phyloP scores from a whole-genome alignment of 73 alveolate genomes.

The Paraurostyla sp. region DNA sequence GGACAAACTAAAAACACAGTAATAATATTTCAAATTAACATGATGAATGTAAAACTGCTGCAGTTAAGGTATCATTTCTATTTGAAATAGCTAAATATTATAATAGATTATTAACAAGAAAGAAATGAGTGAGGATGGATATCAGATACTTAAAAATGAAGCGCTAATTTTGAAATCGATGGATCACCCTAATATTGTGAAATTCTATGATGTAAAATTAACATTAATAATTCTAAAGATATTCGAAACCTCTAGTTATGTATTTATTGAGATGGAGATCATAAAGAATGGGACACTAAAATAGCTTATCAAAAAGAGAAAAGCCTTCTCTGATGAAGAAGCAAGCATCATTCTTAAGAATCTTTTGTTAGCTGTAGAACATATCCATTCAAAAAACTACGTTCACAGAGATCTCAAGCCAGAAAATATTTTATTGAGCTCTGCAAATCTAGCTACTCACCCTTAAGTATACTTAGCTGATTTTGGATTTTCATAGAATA shows the following conservation, averaged over 20 bases:
- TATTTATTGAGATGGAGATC: too few species aligned
- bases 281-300: slow-evolving; percentile 82
- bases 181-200: too few species aligned
- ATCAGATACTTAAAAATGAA: background rate
- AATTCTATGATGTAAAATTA: slow-evolving; percentile 78
- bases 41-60: background rate
- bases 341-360: slow-evolving; percentile 13
- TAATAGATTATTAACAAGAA: slow-evolving; percentile 4
- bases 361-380: slow-evolving; percentile 80
- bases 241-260: slow-evolving; percentile 79
- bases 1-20: too few species aligned
- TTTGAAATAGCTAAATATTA: background rate
- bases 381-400: slow-evolving; percentile 83
- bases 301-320: slow-evolving; percentile 41
- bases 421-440: slow-evolving; percentile 89
- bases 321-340: slow-evolving; percentile 25
- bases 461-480: slow-evolving; percentile 61
- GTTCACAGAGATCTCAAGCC: slow-evolving; percentile 92
- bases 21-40: too few species aligned
- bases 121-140: slow-evolving; percentile 5
- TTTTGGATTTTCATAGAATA: slow-evolving; percentile 79
- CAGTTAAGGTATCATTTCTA: background rate
- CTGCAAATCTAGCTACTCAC: slow-evolving; percentile 30
- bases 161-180: slow-evolving; percentile 49
- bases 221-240: slow-evolving; percentile 12